Conservation (phyloP, 495 filamentous ascomycete genomes). For the Mycothermus thermophilus region DNA sequence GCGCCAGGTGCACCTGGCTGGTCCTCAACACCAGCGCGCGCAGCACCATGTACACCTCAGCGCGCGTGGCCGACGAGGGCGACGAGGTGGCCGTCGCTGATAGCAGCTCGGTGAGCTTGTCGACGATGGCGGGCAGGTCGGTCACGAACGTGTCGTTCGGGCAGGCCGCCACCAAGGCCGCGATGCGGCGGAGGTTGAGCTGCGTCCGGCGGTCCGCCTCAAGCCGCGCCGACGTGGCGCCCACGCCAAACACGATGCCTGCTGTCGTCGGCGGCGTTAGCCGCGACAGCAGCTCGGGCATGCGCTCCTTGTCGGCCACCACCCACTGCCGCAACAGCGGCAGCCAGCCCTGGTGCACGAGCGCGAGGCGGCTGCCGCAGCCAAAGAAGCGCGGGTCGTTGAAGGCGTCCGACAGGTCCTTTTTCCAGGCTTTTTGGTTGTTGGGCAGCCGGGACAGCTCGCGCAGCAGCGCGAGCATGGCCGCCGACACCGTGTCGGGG, state of each 20-base stretch:
- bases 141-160: conserved; percentile 63
- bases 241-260: conserved; percentile 94
- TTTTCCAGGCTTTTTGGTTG: conserved; percentile 83
- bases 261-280: conserved; percentile 82
- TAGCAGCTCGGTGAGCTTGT: conserved; percentile 77
- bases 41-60: conserved; percentile 80
- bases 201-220: conserved; percentile 92
- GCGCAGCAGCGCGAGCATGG: conserved; percentile 57
- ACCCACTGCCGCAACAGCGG: conserved; percentile 71
- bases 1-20: conserved; percentile 61
- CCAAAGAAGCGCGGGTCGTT: conserved; percentile 77
- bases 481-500: conserved; percentile 68
- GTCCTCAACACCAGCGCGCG: conserved; percentile 66
- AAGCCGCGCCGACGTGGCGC: conserved; percentile 80
- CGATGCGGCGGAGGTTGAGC: conserved; percentile 73
- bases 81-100: conserved; percentile 78
- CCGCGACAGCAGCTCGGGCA: conserved; percentile 65
- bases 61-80: conserved; percentile 75
- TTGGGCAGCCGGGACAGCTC: conserved; percentile 63
- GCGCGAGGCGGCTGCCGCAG: conserved; percentile 41
- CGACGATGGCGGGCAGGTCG: conserved; percentile 56
- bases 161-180: conserved; percentile 60
- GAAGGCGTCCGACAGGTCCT: conserved; percentile 81
- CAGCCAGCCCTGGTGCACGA: conserved; percentile 67
- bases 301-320: conserved; percentile 71